Evolutionary conservation across 371 early-diverging fungal species (phyloP).

Genomic region (Saksenaea oblongispora): DNA sequence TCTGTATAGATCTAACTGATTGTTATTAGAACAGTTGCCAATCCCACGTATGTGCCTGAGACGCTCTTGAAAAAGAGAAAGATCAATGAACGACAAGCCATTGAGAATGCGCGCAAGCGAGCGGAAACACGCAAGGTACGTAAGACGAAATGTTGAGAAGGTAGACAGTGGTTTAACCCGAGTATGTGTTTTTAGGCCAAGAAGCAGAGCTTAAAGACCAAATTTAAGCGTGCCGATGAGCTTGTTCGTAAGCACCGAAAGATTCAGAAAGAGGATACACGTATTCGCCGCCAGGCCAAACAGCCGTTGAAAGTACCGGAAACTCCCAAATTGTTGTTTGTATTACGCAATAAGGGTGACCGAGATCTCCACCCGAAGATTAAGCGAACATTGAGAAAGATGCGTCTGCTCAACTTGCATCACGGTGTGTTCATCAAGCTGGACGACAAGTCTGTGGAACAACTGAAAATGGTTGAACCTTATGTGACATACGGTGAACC

Average conservation of each 20-base stretch:
- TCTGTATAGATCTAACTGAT: neutral
- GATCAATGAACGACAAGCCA: slow-evolving; percentile 81
- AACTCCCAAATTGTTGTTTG: slow-evolving; percentile 93
- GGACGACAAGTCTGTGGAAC: slow-evolving; percentile 92
- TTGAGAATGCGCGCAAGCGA: slow-evolving; percentile 70
- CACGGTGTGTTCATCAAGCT: slow-evolving; percentile 95
- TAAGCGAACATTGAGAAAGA: slow-evolving; percentile 92
- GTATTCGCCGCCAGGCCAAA: slow-evolving; percentile 78
- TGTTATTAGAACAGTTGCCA: slow-evolving; percentile 13
- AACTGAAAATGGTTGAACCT: slow-evolving; percentile 95
- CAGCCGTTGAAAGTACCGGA: slow-evolving; percentile 89
- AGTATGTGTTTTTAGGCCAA: slow-evolving; percentile 12
- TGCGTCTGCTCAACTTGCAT: slow-evolving; percentile 98
- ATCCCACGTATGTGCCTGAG: slow-evolving; percentile 72
- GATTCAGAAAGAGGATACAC: slow-evolving; percentile 82
- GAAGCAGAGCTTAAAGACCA: slow-evolving; percentile 53
- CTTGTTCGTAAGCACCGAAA: slow-evolving; percentile 90
- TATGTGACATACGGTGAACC: slow-evolving; percentile 96
- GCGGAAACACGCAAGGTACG: slow-evolving; percentile 60
- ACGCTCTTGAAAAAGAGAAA: slow-evolving; percentile 96
- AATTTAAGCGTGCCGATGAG: slow-evolving; percentile 96
- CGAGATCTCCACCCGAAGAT: slow-evolving; percentile 97
- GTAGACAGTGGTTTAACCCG: neutral
- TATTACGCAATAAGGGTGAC: slow-evolving; percentile 91
- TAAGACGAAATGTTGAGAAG: neutral